phyloP scores from a whole-genome alignment of 2,329 filamentous ascomycete species.

The Kalaharituber pfeilii region DNA sequence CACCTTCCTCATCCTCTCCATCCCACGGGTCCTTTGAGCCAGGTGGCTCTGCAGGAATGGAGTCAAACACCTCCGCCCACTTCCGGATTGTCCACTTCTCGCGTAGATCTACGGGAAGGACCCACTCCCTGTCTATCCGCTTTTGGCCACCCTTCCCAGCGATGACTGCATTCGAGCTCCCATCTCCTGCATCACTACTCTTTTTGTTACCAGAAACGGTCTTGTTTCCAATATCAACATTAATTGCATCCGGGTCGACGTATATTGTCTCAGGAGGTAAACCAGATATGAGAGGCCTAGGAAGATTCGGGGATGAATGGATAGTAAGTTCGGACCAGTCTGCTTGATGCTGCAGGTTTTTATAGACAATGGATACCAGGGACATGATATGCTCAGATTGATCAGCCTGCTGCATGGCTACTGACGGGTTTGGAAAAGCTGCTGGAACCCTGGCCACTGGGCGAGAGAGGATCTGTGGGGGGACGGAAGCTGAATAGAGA shows the following conservation, averaged over 20 bases:
- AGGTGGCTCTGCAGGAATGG: slow-evolving; percentile 33
- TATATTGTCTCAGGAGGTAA: slow-evolving; percentile 57
- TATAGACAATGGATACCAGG: slow-evolving; percentile 44
- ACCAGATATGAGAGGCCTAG: slow-evolving; percentile 51
- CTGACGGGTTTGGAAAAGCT: too few species aligned
- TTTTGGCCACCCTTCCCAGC: slow-evolving; percentile 29
- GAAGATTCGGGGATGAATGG: slow-evolving; percentile 33
- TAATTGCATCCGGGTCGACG: slow-evolving; percentile 58
- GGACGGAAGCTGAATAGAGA: too few species aligned
- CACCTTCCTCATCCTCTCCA: slow-evolving; percentile 17
- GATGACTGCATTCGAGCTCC: slow-evolving; percentile 28
- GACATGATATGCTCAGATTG: slow-evolving; percentile 27
- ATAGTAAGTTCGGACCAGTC: slow-evolving; percentile 48
- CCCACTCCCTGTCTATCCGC: slow-evolving; percentile 41
- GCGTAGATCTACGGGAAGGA: slow-evolving; percentile 52
- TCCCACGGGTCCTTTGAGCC: slow-evolving; percentile 5
- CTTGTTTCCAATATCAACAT: slow-evolving; percentile 45
- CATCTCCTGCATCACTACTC: slow-evolving; percentile 1
- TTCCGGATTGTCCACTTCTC: slow-evolving; percentile 54
- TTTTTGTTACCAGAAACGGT: slow-evolving; percentile 20
- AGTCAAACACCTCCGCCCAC: slow-evolving; percentile 55
- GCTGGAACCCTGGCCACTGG: too few species aligned
- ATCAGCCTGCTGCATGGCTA: too few species aligned
- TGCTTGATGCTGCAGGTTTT: slow-evolving; percentile 60
- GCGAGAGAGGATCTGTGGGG: too few species aligned